Conservation (phyloP, 2,329 filamentous ascomycete species). For the Xylaria hypoxylon region DNA sequence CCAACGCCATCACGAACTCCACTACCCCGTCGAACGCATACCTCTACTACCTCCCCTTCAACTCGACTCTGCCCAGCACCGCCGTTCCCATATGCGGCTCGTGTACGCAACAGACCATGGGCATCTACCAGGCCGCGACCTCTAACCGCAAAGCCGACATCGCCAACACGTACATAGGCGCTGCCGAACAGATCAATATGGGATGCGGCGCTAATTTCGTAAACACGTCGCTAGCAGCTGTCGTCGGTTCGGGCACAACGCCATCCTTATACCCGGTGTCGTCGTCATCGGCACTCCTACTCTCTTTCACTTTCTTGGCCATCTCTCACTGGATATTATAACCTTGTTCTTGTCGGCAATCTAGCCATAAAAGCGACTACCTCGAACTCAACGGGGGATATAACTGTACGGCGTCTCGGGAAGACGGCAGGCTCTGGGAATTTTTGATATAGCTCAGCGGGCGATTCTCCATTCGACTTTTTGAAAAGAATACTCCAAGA, state of each 20-base stretch:
- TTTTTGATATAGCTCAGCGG: not conserved
- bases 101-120: slow-evolving; percentile 85
- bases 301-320: slow-evolving; percentile 43
- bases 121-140: slow-evolving; percentile 77
- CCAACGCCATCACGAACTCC: slow-evolving; percentile 82
- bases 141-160: slow-evolving; percentile 74
- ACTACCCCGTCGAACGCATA: slow-evolving; percentile 78
- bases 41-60: slow-evolving; percentile 87
- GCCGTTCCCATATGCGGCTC: slow-evolving; percentile 78
- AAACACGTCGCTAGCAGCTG: slow-evolving; percentile 63
- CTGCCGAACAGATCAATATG: slow-evolving; percentile 79
- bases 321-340: slow-evolving; percentile 46
- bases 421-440: slow-evolving; percentile 2
- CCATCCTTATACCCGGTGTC: slow-evolving; percentile 36
- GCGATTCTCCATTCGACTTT: not conserved
- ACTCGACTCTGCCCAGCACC: slow-evolving; percentile 73
- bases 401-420: slow-evolving; percentile 32
- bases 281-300: slow-evolving; percentile 41
- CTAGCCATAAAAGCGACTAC: not conserved
- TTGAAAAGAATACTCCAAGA: slow-evolving; percentile 5
- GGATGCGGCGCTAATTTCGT: slow-evolving; percentile 70
- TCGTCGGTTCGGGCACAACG: slow-evolving; percentile 41
- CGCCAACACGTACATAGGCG: slow-evolving; percentile 73
- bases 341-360: not conserved
- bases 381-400: not conserved